These are phyloP conservation scores for Botryotinia convoluta DNA, from an alignment of 2,329 filamentous ascomycete species.

Conservation along the genomic window DNA sequence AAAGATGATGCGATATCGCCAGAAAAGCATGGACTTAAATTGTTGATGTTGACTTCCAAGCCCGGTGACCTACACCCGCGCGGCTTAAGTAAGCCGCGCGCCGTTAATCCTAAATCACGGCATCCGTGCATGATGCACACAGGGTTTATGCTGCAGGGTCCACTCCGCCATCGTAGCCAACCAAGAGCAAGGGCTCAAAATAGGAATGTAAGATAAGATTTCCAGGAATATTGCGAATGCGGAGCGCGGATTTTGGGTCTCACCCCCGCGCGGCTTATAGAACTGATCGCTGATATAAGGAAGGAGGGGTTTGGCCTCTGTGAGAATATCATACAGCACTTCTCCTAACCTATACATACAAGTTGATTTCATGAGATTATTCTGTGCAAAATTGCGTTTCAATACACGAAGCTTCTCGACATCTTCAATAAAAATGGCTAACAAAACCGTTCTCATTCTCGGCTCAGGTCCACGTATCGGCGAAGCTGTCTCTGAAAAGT, in stretches of 20 bases:
- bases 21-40: neutral
- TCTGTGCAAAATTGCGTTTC: neutral
- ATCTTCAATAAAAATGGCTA: neutral
- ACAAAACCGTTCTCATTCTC: conserved; percentile 40
- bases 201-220: neutral
- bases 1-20: neutral
- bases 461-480: conserved; percentile 45
- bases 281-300: neutral
- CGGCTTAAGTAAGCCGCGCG: neutral
- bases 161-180: neutral
- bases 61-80: neutral
- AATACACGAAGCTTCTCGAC: neutral
- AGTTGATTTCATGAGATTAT: neutral
- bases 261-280: neutral
- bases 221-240: neutral
- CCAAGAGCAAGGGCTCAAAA: neutral
- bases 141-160: neutral
- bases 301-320: neutral
- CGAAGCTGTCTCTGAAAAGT: conserved; percentile 39
- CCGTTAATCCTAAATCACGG: neutral
- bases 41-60: neutral
- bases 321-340: neutral
- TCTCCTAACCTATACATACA: neutral
- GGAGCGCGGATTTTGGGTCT: neutral
- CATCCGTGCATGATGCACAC: neutral